Percentiles rank a stretch among this genome's conserved stretches.
These are phyloP conservation scores for Lipomyces kockii DNA, from an alignment of 805 yeast species.

Conservation along the genomic window DNA sequence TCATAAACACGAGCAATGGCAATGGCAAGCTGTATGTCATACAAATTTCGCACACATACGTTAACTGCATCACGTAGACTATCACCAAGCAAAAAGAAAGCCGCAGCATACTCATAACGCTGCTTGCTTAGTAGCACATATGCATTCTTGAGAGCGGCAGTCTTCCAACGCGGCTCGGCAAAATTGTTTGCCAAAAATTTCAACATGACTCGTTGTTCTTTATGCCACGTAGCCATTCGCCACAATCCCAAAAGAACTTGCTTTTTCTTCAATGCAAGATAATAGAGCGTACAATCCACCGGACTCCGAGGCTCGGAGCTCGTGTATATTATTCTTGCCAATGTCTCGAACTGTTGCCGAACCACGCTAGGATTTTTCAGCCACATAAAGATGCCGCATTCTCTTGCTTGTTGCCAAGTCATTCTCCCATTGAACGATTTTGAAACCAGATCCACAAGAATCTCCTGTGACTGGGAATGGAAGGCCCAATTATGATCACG, in stretches of 20 bases:
- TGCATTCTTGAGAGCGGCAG: conserved; percentile 92
- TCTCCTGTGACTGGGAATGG: conserved; percentile 77
- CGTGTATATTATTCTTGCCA: conserved; percentile 75
- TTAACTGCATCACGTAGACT: conserved; percentile 76
- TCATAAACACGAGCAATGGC: conserved; percentile 80
- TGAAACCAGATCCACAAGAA: conserved; percentile 58
- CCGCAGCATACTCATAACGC: conserved; percentile 83
- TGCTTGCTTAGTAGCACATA: conserved; percentile 88
- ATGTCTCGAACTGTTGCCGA: conserved; percentile 60
- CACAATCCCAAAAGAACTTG: conserved; percentile 79
- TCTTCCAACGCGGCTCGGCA: conserved; percentile 71
- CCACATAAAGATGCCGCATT: conserved; percentile 78
- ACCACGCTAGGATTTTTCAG: conserved; percentile 51
- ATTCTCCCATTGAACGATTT: conserved; percentile 52
- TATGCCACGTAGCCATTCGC: conserved; percentile 74
- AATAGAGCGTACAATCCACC: conserved; percentile 70
- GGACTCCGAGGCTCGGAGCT: conserved; percentile 68
- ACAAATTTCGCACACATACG: conserved; percentile 68
- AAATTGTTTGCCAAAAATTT: conserved; percentile 80
- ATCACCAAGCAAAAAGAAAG: conserved; percentile 80
- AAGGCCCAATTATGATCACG: conserved; percentile 88
- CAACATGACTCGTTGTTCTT: conserved; percentile 82
- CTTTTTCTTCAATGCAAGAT: conserved; percentile 77
- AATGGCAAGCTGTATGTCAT: conserved; percentile 75
- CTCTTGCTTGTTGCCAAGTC: conserved; percentile 64